Conservation (phyloP, 441 rosid genomes). For the Raphanus hybrid region DNA sequence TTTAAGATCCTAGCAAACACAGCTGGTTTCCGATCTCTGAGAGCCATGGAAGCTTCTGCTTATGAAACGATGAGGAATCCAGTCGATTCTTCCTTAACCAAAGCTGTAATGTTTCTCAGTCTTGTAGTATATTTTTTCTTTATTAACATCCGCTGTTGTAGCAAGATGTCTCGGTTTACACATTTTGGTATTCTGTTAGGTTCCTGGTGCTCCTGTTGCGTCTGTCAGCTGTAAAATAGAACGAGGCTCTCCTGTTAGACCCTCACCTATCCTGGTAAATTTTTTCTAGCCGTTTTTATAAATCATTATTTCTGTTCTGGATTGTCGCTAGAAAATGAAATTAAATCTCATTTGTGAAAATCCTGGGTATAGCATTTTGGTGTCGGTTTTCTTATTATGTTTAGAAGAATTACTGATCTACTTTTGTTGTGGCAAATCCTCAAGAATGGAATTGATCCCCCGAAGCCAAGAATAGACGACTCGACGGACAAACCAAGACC, state of each 20-base stretch:
- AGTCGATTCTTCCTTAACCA: slow-evolving; percentile 58
- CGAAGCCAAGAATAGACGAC: slow-evolving; percentile 73
- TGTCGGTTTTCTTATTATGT: slow-evolving; percentile 15
- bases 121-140: slow-evolving; percentile 28
- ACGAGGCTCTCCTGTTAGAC: slow-evolving; percentile 85
- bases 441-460: slow-evolving; percentile 80
- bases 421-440: slow-evolving; percentile 26
- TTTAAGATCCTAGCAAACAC: slow-evolving; percentile 86
- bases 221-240: slow-evolving; percentile 76
- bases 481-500: slow-evolving; percentile 66
- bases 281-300: slow-evolving; percentile 5
- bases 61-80: slow-evolving; percentile 72
- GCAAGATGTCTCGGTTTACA: slow-evolving; percentile 22
- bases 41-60: slow-evolving; percentile 57
- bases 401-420: not conserved
- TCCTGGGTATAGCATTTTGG: slow-evolving; percentile 11
- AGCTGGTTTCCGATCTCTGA: slow-evolving; percentile 62
- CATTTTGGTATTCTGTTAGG: slow-evolving; percentile 49
- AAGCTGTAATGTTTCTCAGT: slow-evolving; percentile 47
- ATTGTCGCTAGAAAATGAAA: slow-evolving; percentile 4
- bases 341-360: not conserved
- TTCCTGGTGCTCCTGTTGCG: slow-evolving; percentile 59
- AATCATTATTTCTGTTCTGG: not conserved
- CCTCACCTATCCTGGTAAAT: slow-evolving; percentile 71
- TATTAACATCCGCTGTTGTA: not conserved